These are phyloP conservation scores for Dinochytrium kinnereticum DNA, from an alignment of 371 early-diverging fungal species.

Conservation along the genomic window DNA sequence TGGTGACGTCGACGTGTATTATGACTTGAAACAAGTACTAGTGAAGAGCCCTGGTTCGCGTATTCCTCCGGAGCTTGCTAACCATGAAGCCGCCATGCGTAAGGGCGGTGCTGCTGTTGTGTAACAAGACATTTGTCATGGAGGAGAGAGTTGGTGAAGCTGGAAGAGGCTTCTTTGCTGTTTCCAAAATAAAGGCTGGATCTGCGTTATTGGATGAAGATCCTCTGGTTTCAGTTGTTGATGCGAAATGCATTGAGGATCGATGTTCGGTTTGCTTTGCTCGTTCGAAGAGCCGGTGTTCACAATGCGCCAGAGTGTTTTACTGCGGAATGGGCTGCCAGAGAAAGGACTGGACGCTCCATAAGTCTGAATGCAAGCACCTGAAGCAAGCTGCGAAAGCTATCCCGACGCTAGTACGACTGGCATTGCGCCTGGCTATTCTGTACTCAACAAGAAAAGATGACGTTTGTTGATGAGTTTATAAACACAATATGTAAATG, in stretches of 20 bases:
- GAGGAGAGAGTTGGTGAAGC: background rate
- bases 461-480: background rate
- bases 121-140: background rate
- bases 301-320: slow-evolving; percentile 12
- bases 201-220: background rate
- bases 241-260: background rate
- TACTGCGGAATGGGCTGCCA: slow-evolving; percentile 17
- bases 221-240: background rate
- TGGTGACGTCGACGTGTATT: slow-evolving; percentile 88
- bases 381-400: background rate
- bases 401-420: slow-evolving; percentile 1
- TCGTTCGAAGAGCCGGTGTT: background rate
- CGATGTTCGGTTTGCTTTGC: background rate
- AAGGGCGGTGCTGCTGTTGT: slow-evolving; percentile 51
- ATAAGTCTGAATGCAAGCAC: slow-evolving; percentile 18
- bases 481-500: background rate
- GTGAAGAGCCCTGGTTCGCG: slow-evolving; percentile 77
- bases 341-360: slow-evolving; percentile 15
- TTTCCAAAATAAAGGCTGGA: background rate
- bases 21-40: slow-evolving; percentile 89
- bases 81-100: slow-evolving; percentile 84
- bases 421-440: background rate
- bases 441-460: background rate
- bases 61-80: slow-evolving; percentile 85
- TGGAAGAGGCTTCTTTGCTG: background rate